Percentiles rank a stretch among this genome's conserved stretches.
Conservation (phyloP, 75 land plant genomes). For the Cupressus sempervirens region DNA sequence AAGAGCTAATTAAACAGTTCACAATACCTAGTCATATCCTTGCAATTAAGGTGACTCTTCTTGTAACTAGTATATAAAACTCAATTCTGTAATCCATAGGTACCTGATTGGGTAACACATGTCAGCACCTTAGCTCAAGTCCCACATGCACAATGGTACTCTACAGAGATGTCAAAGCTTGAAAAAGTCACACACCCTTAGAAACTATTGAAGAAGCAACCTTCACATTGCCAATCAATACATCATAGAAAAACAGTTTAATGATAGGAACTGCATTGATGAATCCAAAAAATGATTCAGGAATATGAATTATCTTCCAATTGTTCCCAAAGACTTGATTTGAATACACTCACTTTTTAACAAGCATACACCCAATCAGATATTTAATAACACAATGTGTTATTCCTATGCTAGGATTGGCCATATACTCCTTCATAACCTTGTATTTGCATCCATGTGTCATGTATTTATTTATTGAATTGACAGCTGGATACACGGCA, state of each 20-base stretch:
- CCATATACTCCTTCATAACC: neutral
- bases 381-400: neutral
- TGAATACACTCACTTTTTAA: neutral
- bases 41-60: no score
- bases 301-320: neutral
- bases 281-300: neutral
- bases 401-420: neutral
- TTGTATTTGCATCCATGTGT: neutral
- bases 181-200: no score
- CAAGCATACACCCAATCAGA: neutral
- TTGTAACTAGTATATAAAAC: no score
- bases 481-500: neutral
- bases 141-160: no score
- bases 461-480: neutral
- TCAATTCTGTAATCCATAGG: no score
- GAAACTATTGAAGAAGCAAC: neutral
- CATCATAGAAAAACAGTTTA: neutral
- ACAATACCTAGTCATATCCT: no score
- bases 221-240: neutral
- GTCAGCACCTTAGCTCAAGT: no score
- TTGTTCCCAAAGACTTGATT: neutral
- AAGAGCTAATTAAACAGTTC: no score
- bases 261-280: neutral
- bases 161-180: no score
- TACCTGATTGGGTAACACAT: no score